phyloP scores from a whole-genome alignment of 495 filamentous ascomycete species.

The Chaetomium cochliodes region DNA sequence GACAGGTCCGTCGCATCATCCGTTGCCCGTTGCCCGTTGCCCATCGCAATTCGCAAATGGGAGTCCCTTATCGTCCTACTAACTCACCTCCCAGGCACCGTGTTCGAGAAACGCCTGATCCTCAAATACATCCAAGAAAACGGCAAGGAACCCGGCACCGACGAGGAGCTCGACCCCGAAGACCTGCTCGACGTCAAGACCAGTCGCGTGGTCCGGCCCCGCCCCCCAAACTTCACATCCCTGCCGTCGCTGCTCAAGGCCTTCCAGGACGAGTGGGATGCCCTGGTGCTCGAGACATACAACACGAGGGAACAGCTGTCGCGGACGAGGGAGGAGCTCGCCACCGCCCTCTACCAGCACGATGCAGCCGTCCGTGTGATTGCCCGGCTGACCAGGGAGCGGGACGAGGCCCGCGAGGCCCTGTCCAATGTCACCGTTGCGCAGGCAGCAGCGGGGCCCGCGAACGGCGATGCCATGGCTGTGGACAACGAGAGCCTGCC shows the following conservation, averaged over 20 bases:
- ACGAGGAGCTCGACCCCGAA: conserved; percentile 79
- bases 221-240: conserved; percentile 92
- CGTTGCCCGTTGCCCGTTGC: neutral
- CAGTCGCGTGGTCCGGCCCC: conserved; percentile 74
- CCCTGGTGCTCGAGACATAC: conserved; percentile 84
- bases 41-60: neutral
- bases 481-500: conserved; percentile 75
- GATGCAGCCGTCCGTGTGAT: conserved; percentile 95
- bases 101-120: conserved; percentile 93
- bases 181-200: conserved; percentile 88
- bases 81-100: conserved; percentile 57
- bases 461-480: conserved; percentile 82
- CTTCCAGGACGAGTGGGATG: conserved; percentile 99
- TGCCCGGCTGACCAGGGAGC: conserved; percentile 78
- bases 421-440: conserved; percentile 78
- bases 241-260: conserved; percentile 92
- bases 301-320: conserved; percentile 82
- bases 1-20: conserved; percentile 63
- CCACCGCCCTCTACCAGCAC: conserved; percentile 90
- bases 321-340: conserved; percentile 89
- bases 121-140: conserved; percentile 93
- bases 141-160: conserved; percentile 89
- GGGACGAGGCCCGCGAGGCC: conserved; percentile 92
- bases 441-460: conserved; percentile 47
- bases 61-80: neutral